Percentiles rank a stretch among this genome's conserved stretches.
Conservation (phyloP, 805 yeast genomes). For the Barnettozyma pratensis region DNA sequence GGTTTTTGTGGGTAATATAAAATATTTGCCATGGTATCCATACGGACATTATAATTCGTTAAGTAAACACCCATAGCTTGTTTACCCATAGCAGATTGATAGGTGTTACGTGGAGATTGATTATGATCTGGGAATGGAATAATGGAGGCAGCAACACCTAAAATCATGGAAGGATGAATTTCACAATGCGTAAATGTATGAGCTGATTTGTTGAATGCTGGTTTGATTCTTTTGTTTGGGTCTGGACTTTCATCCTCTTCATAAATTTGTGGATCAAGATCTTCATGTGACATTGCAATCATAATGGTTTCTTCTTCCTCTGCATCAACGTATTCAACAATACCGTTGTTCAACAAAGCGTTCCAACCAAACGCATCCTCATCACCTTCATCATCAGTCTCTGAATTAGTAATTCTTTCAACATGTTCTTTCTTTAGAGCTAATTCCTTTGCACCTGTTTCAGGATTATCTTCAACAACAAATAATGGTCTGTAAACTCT, state of each 20-base stretch:
- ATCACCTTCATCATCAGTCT: conserved; percentile 42
- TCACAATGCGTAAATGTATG: conserved; percentile 98
- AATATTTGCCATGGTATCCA: conserved; percentile 99
- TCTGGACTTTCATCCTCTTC: conserved; percentile 36
- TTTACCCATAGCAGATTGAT: conserved; percentile 99
- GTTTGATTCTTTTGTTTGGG: conserved; percentile 78
- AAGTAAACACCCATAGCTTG: conserved; percentile 99
- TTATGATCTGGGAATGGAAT: conserved; percentile 99
- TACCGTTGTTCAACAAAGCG: conserved; percentile 74
- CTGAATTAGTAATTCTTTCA: conserved; percentile 58
- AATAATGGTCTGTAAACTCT: conserved; percentile 96
- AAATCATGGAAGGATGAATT: conserved; percentile 97
- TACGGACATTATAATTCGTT: conserved; percentile 92
- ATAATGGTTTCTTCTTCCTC: conserved; percentile 98
- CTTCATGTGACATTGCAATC: conserved; percentile 99
- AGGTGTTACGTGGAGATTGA: conserved; percentile 98
- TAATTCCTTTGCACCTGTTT: conserved; percentile 60
- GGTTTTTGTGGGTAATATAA: conserved; percentile 98
- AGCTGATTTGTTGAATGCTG: conserved; percentile 51
- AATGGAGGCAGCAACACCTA: conserved; percentile 97
- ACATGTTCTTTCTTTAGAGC: conserved; percentile 83
- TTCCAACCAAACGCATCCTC: conserved; percentile 65
- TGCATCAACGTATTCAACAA: conserved; percentile 95
- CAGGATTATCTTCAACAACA: conserved; percentile 82
- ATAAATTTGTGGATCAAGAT: conserved; percentile 60